Evolutionary conservation across 2,329 filamentous ascomycete species (phyloP), one percentile per base, ranked within the genome.

Genomic region (Colletotrichum cordylinicola): DNA sequence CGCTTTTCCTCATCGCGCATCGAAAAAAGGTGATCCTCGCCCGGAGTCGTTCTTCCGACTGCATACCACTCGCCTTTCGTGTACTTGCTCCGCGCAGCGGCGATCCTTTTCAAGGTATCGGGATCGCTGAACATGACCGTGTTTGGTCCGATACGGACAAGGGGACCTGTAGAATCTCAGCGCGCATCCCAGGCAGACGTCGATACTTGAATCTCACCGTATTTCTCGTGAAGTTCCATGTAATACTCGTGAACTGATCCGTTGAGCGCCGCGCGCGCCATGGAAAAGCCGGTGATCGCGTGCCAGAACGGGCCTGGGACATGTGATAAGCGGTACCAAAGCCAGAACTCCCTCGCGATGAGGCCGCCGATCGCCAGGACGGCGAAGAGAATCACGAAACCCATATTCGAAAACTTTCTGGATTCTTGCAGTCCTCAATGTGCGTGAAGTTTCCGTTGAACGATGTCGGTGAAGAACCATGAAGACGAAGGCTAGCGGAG

Each of bases 1-100:
- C 91, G 89, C 43, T 82, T 82, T 35, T 84, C 84, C 60, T 83
- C 82, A 43, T 83, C 82, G 31, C 80, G 78, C 76, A 80, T 79
- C 4, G 80, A 82, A 58, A 83, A 81, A 1, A 83, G 67, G 56
- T 82, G 82, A 62, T 83, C 82, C 56, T 81, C 79, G 16, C 79
- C 79, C 80, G 35, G 82, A 67, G 48, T 85, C 71, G 62, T 81
- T 79, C 75, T 81, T 79, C 60, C 83, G 80, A 18, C 82, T 81
- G 65, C 67, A 18, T 79, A 80, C 76, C 77, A 80, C 31, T 67
- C 67, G 16, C 71, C 75, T 52, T 77, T 78, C n/a, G 64, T 77
- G 43, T 75, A 79, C 12, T n/a, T 56, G 52, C 55, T 77, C 12
- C 78, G 75, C 12, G 74, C 77, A 27, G 65, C 70, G 1, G 67